phyloP scores from a whole-genome alignment of 148 eudicot species.

The Fagopyrum tataricum region DNA sequence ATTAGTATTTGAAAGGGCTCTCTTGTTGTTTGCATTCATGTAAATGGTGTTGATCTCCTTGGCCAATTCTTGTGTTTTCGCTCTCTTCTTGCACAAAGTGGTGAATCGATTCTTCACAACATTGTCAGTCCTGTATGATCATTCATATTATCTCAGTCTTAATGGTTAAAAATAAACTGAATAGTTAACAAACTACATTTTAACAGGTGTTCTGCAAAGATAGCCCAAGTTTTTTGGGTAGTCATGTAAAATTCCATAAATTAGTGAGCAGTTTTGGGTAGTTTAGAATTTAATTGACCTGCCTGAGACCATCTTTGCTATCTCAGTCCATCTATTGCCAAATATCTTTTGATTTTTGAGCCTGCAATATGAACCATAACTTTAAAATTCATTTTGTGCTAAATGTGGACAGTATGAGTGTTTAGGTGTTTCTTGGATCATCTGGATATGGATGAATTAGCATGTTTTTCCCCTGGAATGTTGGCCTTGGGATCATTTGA shows the following conservation, averaged over 20 bases:
- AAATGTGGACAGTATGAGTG: neutral
- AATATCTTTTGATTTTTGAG: slow-evolving; percentile 78
- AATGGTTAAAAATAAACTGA: neutral
- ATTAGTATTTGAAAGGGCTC: slow-evolving; percentile 35
- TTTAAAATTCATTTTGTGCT: slow-evolving; percentile 7
- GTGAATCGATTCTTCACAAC: slow-evolving; percentile 93
- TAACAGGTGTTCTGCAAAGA: neutral
- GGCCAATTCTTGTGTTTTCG: slow-evolving; percentile 68
- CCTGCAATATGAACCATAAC: slow-evolving; percentile 44
- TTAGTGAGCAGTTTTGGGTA: neutral
- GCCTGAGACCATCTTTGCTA: slow-evolving; percentile 97
- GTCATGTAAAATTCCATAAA: neutral
- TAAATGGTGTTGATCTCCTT: slow-evolving; percentile 47
- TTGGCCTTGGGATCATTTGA: slow-evolving; percentile 82
- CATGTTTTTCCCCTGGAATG: slow-evolving; percentile 99
- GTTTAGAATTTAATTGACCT: slow-evolving; percentile 31
- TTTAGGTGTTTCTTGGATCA: too few relatives aligned
- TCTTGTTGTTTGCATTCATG: slow-evolving; percentile 60
- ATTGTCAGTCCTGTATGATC: slow-evolving; percentile 67
- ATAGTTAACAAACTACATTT: neutral
- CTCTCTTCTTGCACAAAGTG: slow-evolving; percentile 81
- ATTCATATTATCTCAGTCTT: slow-evolving; percentile 25
- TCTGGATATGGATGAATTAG: slow-evolving; percentile 96
- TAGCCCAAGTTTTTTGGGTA: neutral
- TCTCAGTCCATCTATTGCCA: slow-evolving; percentile 98